Evolutionary conservation across 2,329 filamentous ascomycete species (phyloP), one percentile per base, ranked within the genome.

Genomic region (Penicillium sp.): DNA sequence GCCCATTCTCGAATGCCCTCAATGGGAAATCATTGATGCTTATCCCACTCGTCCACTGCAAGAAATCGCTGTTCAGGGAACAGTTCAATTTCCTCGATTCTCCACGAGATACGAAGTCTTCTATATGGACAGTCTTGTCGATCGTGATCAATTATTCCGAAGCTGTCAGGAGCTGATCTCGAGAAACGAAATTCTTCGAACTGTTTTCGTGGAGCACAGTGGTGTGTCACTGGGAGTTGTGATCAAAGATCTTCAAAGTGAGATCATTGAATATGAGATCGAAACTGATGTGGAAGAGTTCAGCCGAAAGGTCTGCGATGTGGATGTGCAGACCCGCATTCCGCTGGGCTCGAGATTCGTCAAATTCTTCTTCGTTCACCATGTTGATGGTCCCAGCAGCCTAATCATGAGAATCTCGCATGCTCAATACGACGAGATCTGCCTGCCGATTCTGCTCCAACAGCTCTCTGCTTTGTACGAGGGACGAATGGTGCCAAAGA

Each of bases 391-490:
- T n/a, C 49, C 36, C 14, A 52, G 43, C 43, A 47, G 49, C 27
- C 77, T 80, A 2, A 46, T 51, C 42, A 78, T 86, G 70, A 80
- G 84, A 58, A 79, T 87, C 53, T 86, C 84, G 0, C 84, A 87
- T 65, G 81, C 84, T 0, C 84, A 86, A 60, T 86, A 87, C 66
- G 84, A 87, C 58, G 85, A 84, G 60, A 83, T 86, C 42, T 86
- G 81, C 59, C 77, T 87, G 5, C 83, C 83, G 0, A 68, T 78
- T 4, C 74, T 86, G n/a, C 77, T 86, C 32, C 76, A 75, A 22
- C 82, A 86, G 64, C 77, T 86, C 8, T 79, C 78, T 0, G 75
- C 76, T 0, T 67, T 86, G 5, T 83, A 79, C 43, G 50, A 64
- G 5, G 68, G 66, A 10, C 56, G 51, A 5, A 8, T 55, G 1